Base-by-base conservation (phyloP, 1,139 yeast species). In the Diutina rugosa region DNA sequence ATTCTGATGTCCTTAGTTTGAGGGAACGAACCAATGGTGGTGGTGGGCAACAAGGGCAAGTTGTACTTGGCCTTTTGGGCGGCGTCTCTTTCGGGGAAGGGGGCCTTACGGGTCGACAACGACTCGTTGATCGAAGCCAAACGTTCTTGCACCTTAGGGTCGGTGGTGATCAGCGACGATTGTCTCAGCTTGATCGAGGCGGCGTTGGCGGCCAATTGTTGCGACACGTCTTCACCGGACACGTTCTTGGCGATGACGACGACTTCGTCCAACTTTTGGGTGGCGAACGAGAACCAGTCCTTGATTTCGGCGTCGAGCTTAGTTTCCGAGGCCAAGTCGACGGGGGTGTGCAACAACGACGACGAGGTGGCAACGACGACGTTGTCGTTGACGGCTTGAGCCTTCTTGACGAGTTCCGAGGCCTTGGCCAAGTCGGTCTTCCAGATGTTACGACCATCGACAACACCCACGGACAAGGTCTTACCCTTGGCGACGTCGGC, bases 1-100 rank as follows among this genome's bases (percentile, higher is more conserved):
- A 91, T 76, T 84, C 99, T 90, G 77, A 93, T 93, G 74, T 93
- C 99, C 83, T 90, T 90, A 74, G 99, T 93, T 83, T 93, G 99
- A 68, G 99, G 99, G 98, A 93, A 93, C 64, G 99, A 93, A 77
- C 99, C 99, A 76, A 93, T 93, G 69, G 99, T 93, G 74, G 99
- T 93, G 72, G 99, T 93, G 78, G 99, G 99, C 96, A 93, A 93
- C 72, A 89, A 80, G 67, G 99, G 99, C 74, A 93, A 82, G 81
- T 91, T 88, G 82, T 89, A 89, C 72, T 84, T 80, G 66, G 76
- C 78, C 80, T 88, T 81, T 82, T 93, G 99, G 67, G 85, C 90
- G 66, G 79, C 86, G 71, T 89, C 84, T 82, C 99, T 90, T 62
- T 75, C 80, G 67, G 87, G 84, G 85, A 93, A 93, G 61, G 95